Evolutionary conservation across 345 rosid species (phyloP).

Genomic region (Jatropha curcas): DNA sequence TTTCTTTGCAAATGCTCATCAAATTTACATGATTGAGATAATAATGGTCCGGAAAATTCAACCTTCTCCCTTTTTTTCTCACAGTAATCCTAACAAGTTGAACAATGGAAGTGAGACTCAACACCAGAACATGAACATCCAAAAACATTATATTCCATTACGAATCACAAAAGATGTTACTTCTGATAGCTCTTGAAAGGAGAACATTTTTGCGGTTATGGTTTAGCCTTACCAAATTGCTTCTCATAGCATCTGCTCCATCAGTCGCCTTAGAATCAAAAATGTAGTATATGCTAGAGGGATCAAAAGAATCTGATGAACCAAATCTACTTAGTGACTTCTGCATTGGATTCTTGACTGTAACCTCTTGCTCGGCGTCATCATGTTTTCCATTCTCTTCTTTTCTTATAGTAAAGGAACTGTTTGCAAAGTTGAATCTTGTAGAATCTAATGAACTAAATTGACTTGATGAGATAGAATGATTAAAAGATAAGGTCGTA

Average conservation of each 20-base stretch:
- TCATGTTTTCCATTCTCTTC: slow-evolving; percentile 23
- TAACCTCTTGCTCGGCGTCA: not conserved
- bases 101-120: not conserved
- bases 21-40: slow-evolving; percentile 42
- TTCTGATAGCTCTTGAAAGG: not conserved
- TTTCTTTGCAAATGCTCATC: slow-evolving; percentile 51
- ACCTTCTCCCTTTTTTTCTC: slow-evolving; percentile 14
- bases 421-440: slow-evolving; percentile 43
- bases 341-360: slow-evolving; percentile 3
- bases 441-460: slow-evolving; percentile 42
- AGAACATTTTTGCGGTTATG: not conserved
- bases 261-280: slow-evolving; percentile 16
- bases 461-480: slow-evolving; percentile 44
- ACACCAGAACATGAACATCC: not conserved
- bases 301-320: slow-evolving; percentile 35
- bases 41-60: slow-evolving; percentile 49
- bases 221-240: slow-evolving; percentile 31
- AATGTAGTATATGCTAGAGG: slow-evolving; percentile 29
- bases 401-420: slow-evolving; percentile 22
- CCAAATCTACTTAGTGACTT: slow-evolving; percentile 14
- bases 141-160: too few species aligned
- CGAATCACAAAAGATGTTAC: not conserved
- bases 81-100: slow-evolving; percentile 9
- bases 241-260: slow-evolving; percentile 30
- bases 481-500: slow-evolving; percentile 45